Conservation (phyloP, 2,329 filamentous ascomycete species). For the Cladosporium sp. region DNA sequence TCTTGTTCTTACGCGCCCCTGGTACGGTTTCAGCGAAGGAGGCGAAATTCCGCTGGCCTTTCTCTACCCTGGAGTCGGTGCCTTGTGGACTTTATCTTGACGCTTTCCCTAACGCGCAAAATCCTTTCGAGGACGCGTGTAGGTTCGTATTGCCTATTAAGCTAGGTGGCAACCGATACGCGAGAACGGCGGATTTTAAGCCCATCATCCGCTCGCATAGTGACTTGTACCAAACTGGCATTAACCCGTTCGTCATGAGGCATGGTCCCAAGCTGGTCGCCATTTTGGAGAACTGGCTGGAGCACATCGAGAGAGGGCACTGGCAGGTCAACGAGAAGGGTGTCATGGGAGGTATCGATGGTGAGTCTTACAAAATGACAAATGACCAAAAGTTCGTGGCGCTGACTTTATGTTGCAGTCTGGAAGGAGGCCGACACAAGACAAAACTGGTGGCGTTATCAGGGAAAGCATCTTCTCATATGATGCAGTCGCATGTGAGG, state of each 20-base stretch:
- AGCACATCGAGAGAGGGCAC: conserved; percentile 29
- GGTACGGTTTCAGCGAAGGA: conserved; percentile 29
- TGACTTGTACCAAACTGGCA: conserved; percentile 30
- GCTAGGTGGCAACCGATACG: conserved; percentile 27
- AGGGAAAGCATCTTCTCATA: conserved; percentile 24
- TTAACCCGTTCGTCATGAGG: conserved; percentile 31
- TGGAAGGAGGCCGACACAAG: conserved; percentile 31
- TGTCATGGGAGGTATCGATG: conserved; percentile 28
- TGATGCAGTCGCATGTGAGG: background rate
- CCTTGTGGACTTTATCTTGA: conserved; percentile 34
- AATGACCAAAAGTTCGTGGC: background rate
- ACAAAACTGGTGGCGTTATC: conserved; percentile 31
- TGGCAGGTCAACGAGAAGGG: conserved; percentile 30
- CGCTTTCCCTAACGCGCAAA: conserved; percentile 29
- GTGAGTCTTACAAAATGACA: background rate
- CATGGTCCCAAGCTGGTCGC: conserved; percentile 31
- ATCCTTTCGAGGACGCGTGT: conserved; percentile 32
- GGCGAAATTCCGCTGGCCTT: conserved; percentile 31
- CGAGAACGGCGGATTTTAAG: conserved; percentile 27
- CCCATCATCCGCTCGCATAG: conserved; percentile 27
- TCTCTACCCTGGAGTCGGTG: conserved; percentile 28
- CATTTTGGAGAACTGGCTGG: conserved; percentile 30
- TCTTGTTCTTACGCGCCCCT: conserved; percentile 29
- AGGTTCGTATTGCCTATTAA: conserved; percentile 29
- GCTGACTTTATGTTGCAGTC: conserved; percentile 3